Conservation (phyloP, 768 basidiomycete species). For the Boletus sp. region DNA sequence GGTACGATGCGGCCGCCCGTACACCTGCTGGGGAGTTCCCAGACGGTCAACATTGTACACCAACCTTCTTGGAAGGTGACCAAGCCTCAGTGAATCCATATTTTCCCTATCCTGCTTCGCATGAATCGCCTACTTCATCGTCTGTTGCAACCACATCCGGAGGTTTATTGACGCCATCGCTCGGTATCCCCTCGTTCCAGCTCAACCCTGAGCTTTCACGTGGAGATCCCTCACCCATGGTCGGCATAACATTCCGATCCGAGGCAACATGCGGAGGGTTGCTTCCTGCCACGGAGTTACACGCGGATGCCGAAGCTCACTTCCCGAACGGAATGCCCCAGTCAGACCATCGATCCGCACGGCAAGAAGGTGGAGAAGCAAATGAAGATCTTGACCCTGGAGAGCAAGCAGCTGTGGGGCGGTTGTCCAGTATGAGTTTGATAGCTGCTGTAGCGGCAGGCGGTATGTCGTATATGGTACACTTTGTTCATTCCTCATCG, state of each 20-base stretch:
- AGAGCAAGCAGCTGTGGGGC: slow-evolving; percentile 81
- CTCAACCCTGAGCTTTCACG: slow-evolving; percentile 11
- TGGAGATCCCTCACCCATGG: slow-evolving; percentile 16
- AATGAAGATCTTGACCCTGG: slow-evolving; percentile 43
- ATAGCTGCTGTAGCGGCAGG: slow-evolving; percentile 85
- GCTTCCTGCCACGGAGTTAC: slow-evolving; percentile 6
- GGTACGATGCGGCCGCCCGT: slow-evolving; percentile 31
- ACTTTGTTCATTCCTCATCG: slow-evolving; percentile 5
- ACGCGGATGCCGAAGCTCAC: slow-evolving; percentile 7
- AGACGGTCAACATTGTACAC: slow-evolving; percentile 12
- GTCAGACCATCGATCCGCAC: slow-evolving; percentile 13
- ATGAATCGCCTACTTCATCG: slow-evolving; percentile 28
- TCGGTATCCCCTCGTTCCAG: slow-evolving; percentile 15
- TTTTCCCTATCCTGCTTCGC: slow-evolving; percentile 44
- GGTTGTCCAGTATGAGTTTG: slow-evolving; percentile 89
- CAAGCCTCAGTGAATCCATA: slow-evolving; percentile 45
- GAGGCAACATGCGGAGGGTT: slow-evolving; percentile 12
- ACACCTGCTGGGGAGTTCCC: slow-evolving; percentile 32
- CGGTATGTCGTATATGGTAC: slow-evolving; percentile 43
- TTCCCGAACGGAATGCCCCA: slow-evolving; percentile 13
- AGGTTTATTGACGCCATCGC: slow-evolving; percentile 11
- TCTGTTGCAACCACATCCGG: slow-evolving; percentile 22
- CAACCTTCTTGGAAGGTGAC: slow-evolving; percentile 9
- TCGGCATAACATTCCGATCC: slow-evolving; percentile 12
- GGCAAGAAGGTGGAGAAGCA: slow-evolving; percentile 22